These are phyloP conservation scores for Acidomyces sp. DNA, from an alignment of 495 filamentous ascomycete species.

Conservation along the genomic window DNA sequence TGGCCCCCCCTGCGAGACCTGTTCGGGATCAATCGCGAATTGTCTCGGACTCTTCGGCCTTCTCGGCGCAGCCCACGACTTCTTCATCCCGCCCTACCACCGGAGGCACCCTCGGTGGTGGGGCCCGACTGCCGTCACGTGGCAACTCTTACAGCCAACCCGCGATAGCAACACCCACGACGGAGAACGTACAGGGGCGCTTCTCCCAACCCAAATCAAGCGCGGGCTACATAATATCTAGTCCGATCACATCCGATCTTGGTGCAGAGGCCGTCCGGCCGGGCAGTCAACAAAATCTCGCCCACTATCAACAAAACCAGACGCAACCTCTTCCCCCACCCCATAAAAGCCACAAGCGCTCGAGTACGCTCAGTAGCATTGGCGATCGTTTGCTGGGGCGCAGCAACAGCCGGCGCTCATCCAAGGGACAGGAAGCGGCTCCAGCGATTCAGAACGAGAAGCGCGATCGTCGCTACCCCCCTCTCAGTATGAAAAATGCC, in stretches of 20 bases:
- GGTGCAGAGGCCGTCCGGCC: constrained; percentile 7
- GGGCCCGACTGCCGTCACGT: constrained; percentile 51
- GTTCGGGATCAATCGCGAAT: constrained; percentile 40
- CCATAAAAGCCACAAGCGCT: constrained; percentile 77
- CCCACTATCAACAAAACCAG: constrained; percentile 35
- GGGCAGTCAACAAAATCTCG: constrained; percentile 24
- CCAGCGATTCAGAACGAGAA: constrained; percentile 30
- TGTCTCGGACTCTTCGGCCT: constrained; percentile 42
- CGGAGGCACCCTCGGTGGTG: constrained; percentile 57
- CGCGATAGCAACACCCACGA: constrained; percentile 71
- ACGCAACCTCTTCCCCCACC: constrained; percentile 27
- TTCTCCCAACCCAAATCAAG: constrained; percentile 73
- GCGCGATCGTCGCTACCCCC: constrained; percentile 22
- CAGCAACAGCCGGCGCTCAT: constrained; percentile 62
- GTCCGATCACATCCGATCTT: constrained; percentile 40
- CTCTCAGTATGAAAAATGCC: constrained; percentile 25
- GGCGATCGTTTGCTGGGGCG: constrained; percentile 67
- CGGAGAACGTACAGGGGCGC: constrained; percentile 80
- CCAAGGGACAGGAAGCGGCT: constrained; percentile 8
- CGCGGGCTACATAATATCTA: constrained; percentile 54
- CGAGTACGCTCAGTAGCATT: constrained; percentile 75
- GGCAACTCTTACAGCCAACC: constrained; percentile 80
- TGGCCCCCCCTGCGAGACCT: constrained; percentile 36
- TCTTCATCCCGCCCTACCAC: constrained; percentile 58
- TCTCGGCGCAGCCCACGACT: constrained; percentile 29